Base-by-base conservation (phyloP, 1,284 basidiomycete species). In the Cryptococcus sp. region DNA sequence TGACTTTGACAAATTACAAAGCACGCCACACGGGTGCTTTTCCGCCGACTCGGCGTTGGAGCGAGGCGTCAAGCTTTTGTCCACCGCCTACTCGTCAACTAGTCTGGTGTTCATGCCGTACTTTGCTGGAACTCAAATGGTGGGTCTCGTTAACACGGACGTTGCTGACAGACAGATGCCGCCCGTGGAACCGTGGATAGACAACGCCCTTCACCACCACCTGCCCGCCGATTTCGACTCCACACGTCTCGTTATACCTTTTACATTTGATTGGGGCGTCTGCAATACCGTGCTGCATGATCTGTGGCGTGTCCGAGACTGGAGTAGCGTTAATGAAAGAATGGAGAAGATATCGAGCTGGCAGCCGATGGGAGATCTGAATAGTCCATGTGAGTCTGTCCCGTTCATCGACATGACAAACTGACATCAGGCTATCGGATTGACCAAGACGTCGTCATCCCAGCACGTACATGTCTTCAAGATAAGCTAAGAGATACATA, bases 231-330 rank as follows among this genome's bases (percentile, higher is more conserved):
- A 53, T 23, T 59, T 63, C 32, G 61, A 60, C 43, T 42, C 39
- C 4, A 56, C 61, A 21, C 59, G 62, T 39, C 57, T 74, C 41
- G 64, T 72, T 45, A 57, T 75, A 18, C 72, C 73, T 13, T 75
- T 75, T 55, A 73, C 72, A 2, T 69, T 71, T 48, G 74, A 75
- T 58, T 76, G 65, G 61, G 73, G 74, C 1, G 54, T 54, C 2
- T 69, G 68, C 54, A 57, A 60, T 43, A 56, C 52, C 2, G 52
- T 61, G 21, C 45, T 58, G 16, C 54, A 49, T 31, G 47, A 57
- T 48, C 48, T 66, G 21, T 61, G 51, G 22, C 45, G 41, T 42
- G 54, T 55, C 42, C 53, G 59, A 18, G 44, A 50, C 32, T 45
- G 44, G 34, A 52, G 47, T 21, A 40, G 23, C 24, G 42, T 46